Base-by-base conservation (phyloP, 1,139 yeast species). In the Debaryomyces robertsiae region DNA sequence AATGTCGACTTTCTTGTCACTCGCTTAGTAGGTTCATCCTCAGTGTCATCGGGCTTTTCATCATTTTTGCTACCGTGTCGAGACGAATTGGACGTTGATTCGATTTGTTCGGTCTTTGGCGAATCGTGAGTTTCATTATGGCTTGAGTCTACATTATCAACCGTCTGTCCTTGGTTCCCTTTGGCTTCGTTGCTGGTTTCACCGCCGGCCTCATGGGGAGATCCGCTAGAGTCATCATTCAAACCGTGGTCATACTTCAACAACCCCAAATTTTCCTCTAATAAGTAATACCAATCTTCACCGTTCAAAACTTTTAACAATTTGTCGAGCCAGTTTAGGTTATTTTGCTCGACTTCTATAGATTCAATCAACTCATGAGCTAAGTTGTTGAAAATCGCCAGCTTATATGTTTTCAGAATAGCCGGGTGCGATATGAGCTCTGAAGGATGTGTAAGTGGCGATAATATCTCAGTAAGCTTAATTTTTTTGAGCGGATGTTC, bases 301-400 rank as follows among this genome's bases (percentile, higher is more conserved):
- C 97, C 96, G 40, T 90, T 71, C 55, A 91, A 80, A 1, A 86
- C 82, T 47, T 84, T 88, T 63, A 91, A 73, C 36, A 91, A 67
- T 51, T 80, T 79, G 38, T 85, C 78, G 45, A 90, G 70, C 61
- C 82, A 79, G 45, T 83, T 81, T 16, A 87, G 84, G 32, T 82
- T 84, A 27, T 75, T 73, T 55, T 89, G 96, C 56, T 91, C 98
- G 33, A 79, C 76, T 55, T 86, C 91, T 41, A 93, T 84, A 46
- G 84, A 68, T 41, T 84, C 84, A 32, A 91, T 79, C 28, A 93
- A 80, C 48, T 89, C 88, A 29, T 67, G 66, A 0, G 96, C 85
- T 50, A 91, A 61, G 67, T 73, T 52, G 64, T 70, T 48, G 73
- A 49, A 75, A 52, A 56, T 79, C 63, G 46, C 54, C 70, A 70